Evolutionary conservation across 352 stramenopile species (phyloP).

Genomic region (Pythium myriotylum): DNA sequence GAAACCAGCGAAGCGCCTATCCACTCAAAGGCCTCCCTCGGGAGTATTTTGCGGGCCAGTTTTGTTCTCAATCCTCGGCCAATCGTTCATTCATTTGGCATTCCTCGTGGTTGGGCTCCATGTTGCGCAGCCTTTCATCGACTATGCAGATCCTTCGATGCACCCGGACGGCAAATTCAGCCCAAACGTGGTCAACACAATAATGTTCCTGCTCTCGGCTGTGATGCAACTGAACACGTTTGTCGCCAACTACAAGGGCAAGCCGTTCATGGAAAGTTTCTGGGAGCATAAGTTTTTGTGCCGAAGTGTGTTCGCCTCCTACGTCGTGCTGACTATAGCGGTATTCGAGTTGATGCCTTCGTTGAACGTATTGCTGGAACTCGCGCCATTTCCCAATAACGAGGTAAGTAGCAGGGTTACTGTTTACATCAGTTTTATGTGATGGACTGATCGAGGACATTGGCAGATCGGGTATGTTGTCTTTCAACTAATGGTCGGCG

Average conservation of each 20-base stretch:
- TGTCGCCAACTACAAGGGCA: slow-evolving; percentile 53
- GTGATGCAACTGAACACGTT: slow-evolving; percentile 67
- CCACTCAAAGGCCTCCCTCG: slow-evolving; percentile 70
- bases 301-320: slow-evolving; percentile 35
- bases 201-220: slow-evolving; percentile 92
- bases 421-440: slow-evolving; percentile 10
- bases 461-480: slow-evolving; percentile 43
- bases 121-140: slow-evolving; percentile 66
- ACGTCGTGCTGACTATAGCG: slow-evolving; percentile 31
- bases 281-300: slow-evolving; percentile 42
- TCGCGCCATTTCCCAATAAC: slow-evolving; percentile 38
- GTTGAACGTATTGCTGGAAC: slow-evolving; percentile 42
- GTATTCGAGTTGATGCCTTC: slow-evolving; percentile 35
- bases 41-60: slow-evolving; percentile 89
- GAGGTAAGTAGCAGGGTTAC: slow-evolving; percentile 31
- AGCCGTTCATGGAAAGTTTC: slow-evolving; percentile 62
- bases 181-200: slow-evolving; percentile 94
- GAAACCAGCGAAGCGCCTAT: slow-evolving; percentile 89
- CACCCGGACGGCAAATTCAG: slow-evolving; percentile 85
- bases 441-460: slow-evolving; percentile 6
- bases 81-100: slow-evolving; percentile 92
- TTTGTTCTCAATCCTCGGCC: slow-evolving; percentile 87
- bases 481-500: slow-evolving; percentile 53
- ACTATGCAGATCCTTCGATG: slow-evolving; percentile 57
- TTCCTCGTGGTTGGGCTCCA: slow-evolving; percentile 61